Percentiles rank a stretch among this genome's conserved stretches.
phyloP scores from a whole-genome alignment of 495 filamentous ascomycete genomes.

The Talaromyces stipitatus region DNA sequence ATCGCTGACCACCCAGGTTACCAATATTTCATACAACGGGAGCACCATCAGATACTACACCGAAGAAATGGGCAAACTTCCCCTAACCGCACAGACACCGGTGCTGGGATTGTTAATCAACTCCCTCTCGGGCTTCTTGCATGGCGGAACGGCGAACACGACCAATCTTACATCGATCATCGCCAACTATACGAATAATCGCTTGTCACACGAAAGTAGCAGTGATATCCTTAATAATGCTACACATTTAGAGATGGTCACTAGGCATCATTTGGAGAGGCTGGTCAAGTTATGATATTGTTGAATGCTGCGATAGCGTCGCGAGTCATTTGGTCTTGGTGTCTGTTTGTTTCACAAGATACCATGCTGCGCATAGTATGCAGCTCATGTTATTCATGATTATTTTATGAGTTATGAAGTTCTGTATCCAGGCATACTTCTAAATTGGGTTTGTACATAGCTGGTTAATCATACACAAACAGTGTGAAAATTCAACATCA shows the following conservation, averaged over 20 bases:
- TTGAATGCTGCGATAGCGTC: not conserved
- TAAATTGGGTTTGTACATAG: not conserved
- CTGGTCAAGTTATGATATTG: not conserved
- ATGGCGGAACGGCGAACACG: not conserved
- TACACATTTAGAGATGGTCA: not conserved
- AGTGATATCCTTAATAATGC: not conserved
- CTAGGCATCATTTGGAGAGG: slow-evolving; percentile 1
- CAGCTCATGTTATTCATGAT: slow-evolving; percentile 3
- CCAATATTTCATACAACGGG: slow-evolving; percentile 25
- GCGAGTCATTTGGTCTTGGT: not conserved
- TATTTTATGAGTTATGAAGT: slow-evolving; percentile 3
- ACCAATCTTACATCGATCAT: not conserved
- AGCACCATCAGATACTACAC: slow-evolving; percentile 33
- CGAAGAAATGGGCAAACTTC: slow-evolving; percentile 25
- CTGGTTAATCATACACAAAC: not conserved
- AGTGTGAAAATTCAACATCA: too few species aligned
- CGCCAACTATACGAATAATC: not conserved
- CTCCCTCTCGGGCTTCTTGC: slow-evolving; percentile 20
- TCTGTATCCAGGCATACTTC: not conserved
- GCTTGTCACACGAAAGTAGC: not conserved
- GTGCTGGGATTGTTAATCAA: slow-evolving; percentile 24
- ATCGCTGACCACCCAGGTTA: slow-evolving; percentile 22
- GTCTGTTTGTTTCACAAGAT: not conserved
- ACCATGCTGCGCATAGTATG: not conserved
- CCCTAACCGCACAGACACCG: slow-evolving; percentile 24